These are phyloP conservation scores for Puccinia coronata DNA, from an alignment of 1,284 basidiomycete species.

Conservation along the genomic window DNA sequence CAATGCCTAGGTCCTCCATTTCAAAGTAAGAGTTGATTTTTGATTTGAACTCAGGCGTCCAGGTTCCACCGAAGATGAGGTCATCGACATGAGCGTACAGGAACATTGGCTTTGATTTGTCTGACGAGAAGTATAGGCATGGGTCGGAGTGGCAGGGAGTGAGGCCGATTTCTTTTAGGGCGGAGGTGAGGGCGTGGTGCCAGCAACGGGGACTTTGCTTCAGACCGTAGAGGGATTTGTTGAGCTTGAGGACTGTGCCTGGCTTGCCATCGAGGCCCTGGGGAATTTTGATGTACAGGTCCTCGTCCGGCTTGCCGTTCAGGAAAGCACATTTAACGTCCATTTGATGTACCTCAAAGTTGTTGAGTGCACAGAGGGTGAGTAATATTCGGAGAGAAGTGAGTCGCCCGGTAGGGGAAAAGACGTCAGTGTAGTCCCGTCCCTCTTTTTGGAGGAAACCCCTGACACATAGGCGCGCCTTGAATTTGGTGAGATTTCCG, in stretches of 20 bases:
- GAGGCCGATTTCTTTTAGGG: background rate
- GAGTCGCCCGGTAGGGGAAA: background rate
- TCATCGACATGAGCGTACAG: conserved; percentile 15
- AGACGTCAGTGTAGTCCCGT: background rate
- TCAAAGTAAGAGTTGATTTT: conserved; percentile 2
- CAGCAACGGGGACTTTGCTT: conserved; percentile 3
- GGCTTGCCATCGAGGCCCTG: no score
- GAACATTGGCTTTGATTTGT: background rate
- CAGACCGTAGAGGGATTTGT: no score
- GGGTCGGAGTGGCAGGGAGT: no score
- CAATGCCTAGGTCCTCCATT: conserved; percentile 16
- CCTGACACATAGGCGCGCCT: background rate
- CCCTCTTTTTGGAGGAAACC: background rate
- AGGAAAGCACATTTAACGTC: background rate
- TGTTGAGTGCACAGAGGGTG: background rate
- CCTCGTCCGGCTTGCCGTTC: no score
- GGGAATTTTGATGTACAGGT: no score
- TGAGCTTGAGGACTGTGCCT: no score
- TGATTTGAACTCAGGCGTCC: background rate
- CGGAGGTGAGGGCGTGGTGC: no score
- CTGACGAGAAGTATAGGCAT: background rate
- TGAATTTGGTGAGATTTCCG: no score
- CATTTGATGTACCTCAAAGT: conserved; percentile 12
- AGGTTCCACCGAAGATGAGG: conserved; percentile 1
- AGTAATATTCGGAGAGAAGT: background rate